Percentiles rank a stretch among this genome's conserved stretches.
Conservation (phyloP, 352 stramenopile species). For the Phytophthora foliorum region DNA sequence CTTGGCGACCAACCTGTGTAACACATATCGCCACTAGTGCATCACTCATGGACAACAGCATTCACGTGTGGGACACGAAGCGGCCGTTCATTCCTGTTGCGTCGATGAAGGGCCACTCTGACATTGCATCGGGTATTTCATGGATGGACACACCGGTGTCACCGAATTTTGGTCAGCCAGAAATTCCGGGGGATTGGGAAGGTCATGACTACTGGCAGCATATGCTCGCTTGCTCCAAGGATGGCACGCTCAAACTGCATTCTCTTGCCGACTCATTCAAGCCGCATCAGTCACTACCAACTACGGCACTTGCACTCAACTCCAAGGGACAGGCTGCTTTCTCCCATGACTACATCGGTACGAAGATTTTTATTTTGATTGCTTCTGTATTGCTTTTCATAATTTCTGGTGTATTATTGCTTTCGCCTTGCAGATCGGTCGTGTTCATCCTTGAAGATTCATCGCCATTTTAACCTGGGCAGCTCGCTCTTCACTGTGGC, state of each 20-base stretch:
- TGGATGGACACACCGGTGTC: slow-evolving; percentile 86
- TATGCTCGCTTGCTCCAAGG: slow-evolving; percentile 90
- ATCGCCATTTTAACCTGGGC: slow-evolving; percentile 65
- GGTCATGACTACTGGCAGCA: slow-evolving; percentile 89
- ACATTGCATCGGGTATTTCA: slow-evolving; percentile 86
- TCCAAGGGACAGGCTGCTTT: slow-evolving; percentile 85
- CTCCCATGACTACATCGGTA: slow-evolving; percentile 87
- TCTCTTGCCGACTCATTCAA: slow-evolving; percentile 88
- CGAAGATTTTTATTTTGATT: background rate
- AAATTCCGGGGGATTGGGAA: slow-evolving; percentile 66
- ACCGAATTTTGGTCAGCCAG: slow-evolving; percentile 41
- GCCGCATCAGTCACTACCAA: slow-evolving; percentile 80
- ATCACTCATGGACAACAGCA: slow-evolving; percentile 89
- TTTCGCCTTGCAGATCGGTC: slow-evolving; percentile 66
- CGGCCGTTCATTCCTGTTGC: slow-evolving; percentile 86
- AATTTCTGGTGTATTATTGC: too few relatives aligned
- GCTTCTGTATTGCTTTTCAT: background rate
- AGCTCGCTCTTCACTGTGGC: slow-evolving; percentile 79
- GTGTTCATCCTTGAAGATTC: slow-evolving; percentile 86
- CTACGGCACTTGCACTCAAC: slow-evolving; percentile 79
- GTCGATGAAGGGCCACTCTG: slow-evolving; percentile 86
- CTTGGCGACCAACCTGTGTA: slow-evolving; percentile 79
- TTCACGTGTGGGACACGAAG: slow-evolving; percentile 90
- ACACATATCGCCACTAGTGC: slow-evolving; percentile 90
- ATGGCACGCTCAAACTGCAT: slow-evolving; percentile 88